Percentiles rank a stretch among this genome's conserved stretches.
Evolutionary conservation across 371 early-diverging fungal genomes (phyloP).

Genomic region (Neoconidiobolus thromboides): DNA sequence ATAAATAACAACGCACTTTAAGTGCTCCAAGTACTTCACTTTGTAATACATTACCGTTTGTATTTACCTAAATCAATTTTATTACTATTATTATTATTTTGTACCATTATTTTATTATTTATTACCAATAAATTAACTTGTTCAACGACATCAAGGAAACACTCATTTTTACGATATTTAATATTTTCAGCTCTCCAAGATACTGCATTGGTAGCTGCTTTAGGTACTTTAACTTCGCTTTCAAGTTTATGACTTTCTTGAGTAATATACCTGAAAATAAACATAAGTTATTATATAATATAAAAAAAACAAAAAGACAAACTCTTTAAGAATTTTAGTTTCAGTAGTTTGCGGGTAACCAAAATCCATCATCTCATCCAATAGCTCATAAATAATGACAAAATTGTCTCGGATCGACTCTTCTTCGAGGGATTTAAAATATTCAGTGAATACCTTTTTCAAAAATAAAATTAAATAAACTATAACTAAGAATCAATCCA

Average conservation of each 20-base stretch:
- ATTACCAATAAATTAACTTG: slow-evolving; percentile 84
- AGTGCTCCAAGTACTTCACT: slow-evolving; percentile 89
- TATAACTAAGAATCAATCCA: not conserved
- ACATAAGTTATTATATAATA: not conserved
- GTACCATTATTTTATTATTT: not conserved
- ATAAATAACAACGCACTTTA: slow-evolving; percentile 91
- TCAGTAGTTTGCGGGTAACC: slow-evolving; percentile 98
- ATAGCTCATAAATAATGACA: slow-evolving; percentile 88
- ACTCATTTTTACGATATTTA: slow-evolving; percentile 95
- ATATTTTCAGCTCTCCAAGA: slow-evolving; percentile 96
- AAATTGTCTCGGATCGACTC: slow-evolving; percentile 92
- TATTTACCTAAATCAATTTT: slow-evolving; percentile 29
- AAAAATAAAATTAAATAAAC: not conserved
- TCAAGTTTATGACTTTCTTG: slow-evolving; percentile 93
- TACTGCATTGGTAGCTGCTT: slow-evolving; percentile 95
- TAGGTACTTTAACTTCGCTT: slow-evolving; percentile 73
- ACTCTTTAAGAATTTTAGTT: slow-evolving; percentile 89
- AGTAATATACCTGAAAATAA: slow-evolving; percentile 60
- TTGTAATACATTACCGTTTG: slow-evolving; percentile 87
- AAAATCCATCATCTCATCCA: slow-evolving; percentile 99
- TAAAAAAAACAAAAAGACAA: slow-evolving; percentile 8
- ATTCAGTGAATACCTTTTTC: slow-evolving; percentile 70
- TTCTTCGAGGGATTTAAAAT: slow-evolving; percentile 95
- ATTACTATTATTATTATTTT: too few species aligned
- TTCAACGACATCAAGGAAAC: slow-evolving; percentile 94